Base-by-base conservation (phyloP, 169 alveolate species). In the Eimeria necatrix region DNA sequence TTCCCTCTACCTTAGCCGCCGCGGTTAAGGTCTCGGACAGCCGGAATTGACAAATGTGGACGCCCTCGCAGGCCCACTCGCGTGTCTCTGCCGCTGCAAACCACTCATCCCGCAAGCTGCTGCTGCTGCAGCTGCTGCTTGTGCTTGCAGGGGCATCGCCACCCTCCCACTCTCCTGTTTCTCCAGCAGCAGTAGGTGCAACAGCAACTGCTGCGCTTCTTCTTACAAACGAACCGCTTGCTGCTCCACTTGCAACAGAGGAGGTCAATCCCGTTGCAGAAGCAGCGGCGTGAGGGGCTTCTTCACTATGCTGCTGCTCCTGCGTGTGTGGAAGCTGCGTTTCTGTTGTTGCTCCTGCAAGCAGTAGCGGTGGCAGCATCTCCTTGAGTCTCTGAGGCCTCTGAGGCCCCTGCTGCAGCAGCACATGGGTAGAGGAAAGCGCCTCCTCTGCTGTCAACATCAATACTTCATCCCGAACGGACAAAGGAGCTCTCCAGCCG, bases 1-100 rank as follows among this genome's bases (percentile, higher is more conserved):
- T 80, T 6, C 89, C 89, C 89, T 80, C 89, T 22, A 80, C 89
- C 20, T 80, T 80, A 20, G 89, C 89, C 20, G 89, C 89, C 20
- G 89, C 89, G 3, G 89, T 80, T 8, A 80, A 68, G 20, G 89
- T 80, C 89, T 80, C 89, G 6, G 89, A 80, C 22, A 80, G 71
- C 51, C 70, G 89, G 51, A 80, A 68, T 68, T 80, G 89, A 20
- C 89, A 80, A 8, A 80, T 56, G 61, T 80, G 89, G 1, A 80
- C 51, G 6, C 89, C 89, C 61, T 49, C 49, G 3, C 71, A 56
- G 9, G 49, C 70, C 89, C 89, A 80, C 20, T 80, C 89, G 20
- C 53, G 12, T 48, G 89, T 80, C 70, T 80, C 89, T 4, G 71
- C 89, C 10, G 53, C 89, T 16, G 89, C 89, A 52, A 80, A 80